Base-by-base conservation (phyloP, 1,284 basidiomycete species). In the Pyrrhoderma noxium region DNA sequence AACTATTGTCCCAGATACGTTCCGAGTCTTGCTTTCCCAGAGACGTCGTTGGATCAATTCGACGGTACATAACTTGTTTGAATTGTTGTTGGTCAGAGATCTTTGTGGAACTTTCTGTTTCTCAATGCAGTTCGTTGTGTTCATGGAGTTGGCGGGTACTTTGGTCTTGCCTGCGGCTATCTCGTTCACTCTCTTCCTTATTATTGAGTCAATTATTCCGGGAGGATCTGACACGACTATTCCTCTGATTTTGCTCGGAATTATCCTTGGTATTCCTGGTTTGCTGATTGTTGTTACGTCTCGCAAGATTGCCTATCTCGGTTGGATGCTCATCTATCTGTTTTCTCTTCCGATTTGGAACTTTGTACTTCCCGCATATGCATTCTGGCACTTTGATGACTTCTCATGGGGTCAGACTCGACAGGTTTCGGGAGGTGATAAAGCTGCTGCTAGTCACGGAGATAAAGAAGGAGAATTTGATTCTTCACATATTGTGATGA, bases 41-140 rank as follows among this genome's bases (percentile, higher is more conserved):
- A 89, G 96, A 61, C 86, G 96, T 62, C 87, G 96, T 57, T 99
- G 95, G 96, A 99, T 99, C 73, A 99, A 99, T 74, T 97, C 93
- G 55, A 99, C 96, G 0, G 85, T 99, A 45, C 96, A 99, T 73
- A 99, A 99, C 63, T 73, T 99, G 44, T 88, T 90, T 52, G 96
- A 99, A 66, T 77, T 99, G 56, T 72, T 98, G 43, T 79, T 96
- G 49, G 95, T 99, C 34, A 85, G 93, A 43, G 94, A 99, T 67
- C 80, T 98, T 16, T 94, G 91, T 60, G 91, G 92, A 51, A 94
- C 91, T 2, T 94, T 93, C 81, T 96, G 92, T 71, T 94, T 95
- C 77, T 93, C 89, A 4, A 94, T 93, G 91, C 91, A 93, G 73
- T 97, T 97, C 65, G 91, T 97, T 62, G 91, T 96, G 34, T 93